Evolutionary conservation across 1,284 basidiomycete species (phyloP).

Genomic region (Sporisorium iseilematis-ciliati): DNA sequence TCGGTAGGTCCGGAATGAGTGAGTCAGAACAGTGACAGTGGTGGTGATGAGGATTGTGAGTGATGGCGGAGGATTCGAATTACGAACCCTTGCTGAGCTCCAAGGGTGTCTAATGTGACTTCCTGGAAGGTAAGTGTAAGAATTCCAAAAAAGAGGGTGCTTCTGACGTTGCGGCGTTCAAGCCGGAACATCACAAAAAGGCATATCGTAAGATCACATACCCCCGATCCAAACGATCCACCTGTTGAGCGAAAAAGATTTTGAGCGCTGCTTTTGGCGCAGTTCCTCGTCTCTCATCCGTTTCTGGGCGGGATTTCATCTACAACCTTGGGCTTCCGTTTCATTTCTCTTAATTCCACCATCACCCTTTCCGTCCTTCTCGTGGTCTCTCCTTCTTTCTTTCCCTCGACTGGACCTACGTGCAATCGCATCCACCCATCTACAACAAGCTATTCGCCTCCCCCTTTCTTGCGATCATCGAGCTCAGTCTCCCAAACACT

Average conservation of each 20-base stretch:
- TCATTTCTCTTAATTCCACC: slow-evolving; percentile 1
- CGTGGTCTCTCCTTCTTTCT: neutral
- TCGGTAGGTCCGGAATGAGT: neutral
- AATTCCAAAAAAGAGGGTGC: no score
- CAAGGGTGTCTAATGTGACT: no score
- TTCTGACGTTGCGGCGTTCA: slow-evolving; percentile 18
- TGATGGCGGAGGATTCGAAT: no score
- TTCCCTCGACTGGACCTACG: neutral
- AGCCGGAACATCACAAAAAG: slow-evolving; percentile 6
- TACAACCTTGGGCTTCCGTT: no score
- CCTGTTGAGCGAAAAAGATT: neutral
- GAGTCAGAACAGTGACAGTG: no score
- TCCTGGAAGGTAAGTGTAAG: no score
- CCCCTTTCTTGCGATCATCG: neutral
- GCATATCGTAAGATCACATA: neutral
- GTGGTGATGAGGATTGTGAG: no score
- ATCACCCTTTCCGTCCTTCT: neutral
- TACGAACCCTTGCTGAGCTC: no score
- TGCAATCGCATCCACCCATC: slow-evolving; percentile 20
- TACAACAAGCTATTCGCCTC: neutral
- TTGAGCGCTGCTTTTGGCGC: neutral
- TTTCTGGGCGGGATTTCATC: no score
- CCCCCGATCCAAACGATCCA: neutral
- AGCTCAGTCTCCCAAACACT: slow-evolving; percentile 12
- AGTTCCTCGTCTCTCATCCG: no score